Evolutionary conservation across 2,329 filamentous ascomycete species (phyloP).

Genomic region (Epichloe coenophiala): DNA sequence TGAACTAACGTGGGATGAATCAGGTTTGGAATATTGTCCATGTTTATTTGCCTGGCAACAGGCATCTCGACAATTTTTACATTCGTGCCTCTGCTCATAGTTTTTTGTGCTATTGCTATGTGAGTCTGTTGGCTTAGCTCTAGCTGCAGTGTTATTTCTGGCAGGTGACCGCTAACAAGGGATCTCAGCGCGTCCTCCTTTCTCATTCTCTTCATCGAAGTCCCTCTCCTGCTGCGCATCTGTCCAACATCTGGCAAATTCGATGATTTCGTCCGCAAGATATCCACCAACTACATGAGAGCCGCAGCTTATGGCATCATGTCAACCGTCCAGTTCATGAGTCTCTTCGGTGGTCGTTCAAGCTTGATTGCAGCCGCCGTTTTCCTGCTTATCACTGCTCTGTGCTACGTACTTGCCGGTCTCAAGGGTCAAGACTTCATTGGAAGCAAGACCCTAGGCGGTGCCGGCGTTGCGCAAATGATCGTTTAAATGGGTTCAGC

Average conservation of each 20-base stretch:
- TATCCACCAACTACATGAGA: constrained; percentile 96
- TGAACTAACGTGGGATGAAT: constrained; percentile 1
- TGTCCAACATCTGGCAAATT: constrained; percentile 89
- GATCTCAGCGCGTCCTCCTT: constrained; percentile 51
- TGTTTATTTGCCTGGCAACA: constrained; percentile 57
- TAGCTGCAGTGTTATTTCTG: not conserved
- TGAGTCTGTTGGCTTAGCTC: constrained; percentile 22
- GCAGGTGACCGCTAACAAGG: not conserved
- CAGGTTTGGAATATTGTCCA: constrained; percentile 57
- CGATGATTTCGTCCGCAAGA: constrained; percentile 76
- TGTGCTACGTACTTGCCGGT: constrained; percentile 71
- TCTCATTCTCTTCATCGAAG: constrained; percentile 72
- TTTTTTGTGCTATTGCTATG: constrained; percentile 40
- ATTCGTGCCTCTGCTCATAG: constrained; percentile 31
- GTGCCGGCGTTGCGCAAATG: constrained; percentile 91
- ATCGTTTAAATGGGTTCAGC: constrained; percentile 52
- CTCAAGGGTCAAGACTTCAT: constrained; percentile 77
- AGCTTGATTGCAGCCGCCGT: constrained; percentile 79
- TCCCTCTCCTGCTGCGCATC: constrained; percentile 90
- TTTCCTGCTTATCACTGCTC: constrained; percentile 59
- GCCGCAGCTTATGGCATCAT: constrained; percentile 74
- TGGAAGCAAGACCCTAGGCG: constrained; percentile 90
- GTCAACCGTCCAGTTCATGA: constrained; percentile 75
- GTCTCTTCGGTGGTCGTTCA: constrained; percentile 48
- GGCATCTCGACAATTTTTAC: constrained; percentile 57